Base-by-base conservation (phyloP, 805 yeast genomes). In the Monosporozyma yasuniensis region DNA sequence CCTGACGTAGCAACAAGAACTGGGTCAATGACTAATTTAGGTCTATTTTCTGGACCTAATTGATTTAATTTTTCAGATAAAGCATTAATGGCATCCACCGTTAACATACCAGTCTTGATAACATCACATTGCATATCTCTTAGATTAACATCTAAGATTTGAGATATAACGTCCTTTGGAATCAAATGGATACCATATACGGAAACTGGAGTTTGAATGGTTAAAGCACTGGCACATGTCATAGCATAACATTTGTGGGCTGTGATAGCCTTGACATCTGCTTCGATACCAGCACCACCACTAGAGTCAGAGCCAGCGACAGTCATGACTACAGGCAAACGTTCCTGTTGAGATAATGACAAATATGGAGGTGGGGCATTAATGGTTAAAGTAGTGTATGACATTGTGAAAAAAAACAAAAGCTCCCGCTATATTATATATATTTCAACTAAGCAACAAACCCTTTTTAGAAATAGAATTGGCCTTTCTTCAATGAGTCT, bases 241-340 rank as follows among this genome's bases (percentile, higher is more conserved):
- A 83, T 67, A 0, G 86, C 96, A 59, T 81, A 85, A 47, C 87
- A 87, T 14, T 79, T 78, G 58, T 84, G 86, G 1, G 85, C 84
- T 3, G 84, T 73, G 49, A 87, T 76, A 0, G 96, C 81, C 67
- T 88, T 88, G 37, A 87, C 62, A 62, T 87, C 96, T 0, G 96
- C 96, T 64, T 87, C 96, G 46, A 87, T 81, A 2, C 96, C 96
- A 2, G 96, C 96, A 3, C 96, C 96, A 2, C 96, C 96, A 10
- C 91, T 83, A 42, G 82, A 77, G 62, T 87, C 96, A 0, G 91
- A 83, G 0, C 95, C 95, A 1, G 88, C 88, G 42, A 76, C 66
- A 0, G 76, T 72, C 49, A 76, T 56, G 0, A 76, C 77, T 0
- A 70, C 68, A 2, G 74, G 72, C 22, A 73, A 48, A 16, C 50